Conservation (phyloP, 192 early-diverging fungal species). For the Gryganskiella cystojenkinii region DNA sequence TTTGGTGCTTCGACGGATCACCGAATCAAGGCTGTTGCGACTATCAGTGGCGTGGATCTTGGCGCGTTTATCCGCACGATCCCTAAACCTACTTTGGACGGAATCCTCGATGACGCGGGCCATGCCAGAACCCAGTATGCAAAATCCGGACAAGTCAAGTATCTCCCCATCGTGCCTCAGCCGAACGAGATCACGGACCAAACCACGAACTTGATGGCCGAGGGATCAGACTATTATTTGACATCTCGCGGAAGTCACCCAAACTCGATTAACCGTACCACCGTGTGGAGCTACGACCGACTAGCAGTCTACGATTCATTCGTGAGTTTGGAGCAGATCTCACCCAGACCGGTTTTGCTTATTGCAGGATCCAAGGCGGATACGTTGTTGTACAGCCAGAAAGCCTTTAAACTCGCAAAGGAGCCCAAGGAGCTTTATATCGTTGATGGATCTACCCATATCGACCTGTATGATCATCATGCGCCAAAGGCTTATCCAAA, state of each 20-base stretch:
- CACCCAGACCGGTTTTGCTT: constrained; percentile 22
- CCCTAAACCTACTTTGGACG: constrained; percentile 4
- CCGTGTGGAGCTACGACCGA: constrained; percentile 24
- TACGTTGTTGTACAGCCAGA: constrained; percentile 25
- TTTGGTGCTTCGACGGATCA: constrained; percentile 14
- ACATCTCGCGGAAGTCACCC: constrained; percentile 32
- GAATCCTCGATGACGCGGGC: constrained; percentile 8
- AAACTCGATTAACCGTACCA: constrained; percentile 13
- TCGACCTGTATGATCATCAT: constrained; percentile 33
- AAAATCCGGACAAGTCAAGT: constrained; percentile 16
- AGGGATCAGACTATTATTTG: constrained; percentile 38
- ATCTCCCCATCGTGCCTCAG: constrained; percentile 8
- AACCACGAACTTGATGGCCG: constrained; percentile 9
- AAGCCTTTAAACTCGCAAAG: constrained; percentile 2
- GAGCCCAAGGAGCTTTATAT: constrained; percentile 40
- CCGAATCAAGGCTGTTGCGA: constrained; percentile 32
- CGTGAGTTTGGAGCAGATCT: constrained; percentile 7
- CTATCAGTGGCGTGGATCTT: constrained; percentile 11
- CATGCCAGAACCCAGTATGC: constrained; percentile 26
- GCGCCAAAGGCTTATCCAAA: constrained; percentile 3
- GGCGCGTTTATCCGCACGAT: constrained; percentile 16
- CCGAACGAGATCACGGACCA: constrained; percentile 10
- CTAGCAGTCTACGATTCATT: constrained; percentile 24
- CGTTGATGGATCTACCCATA: constrained; percentile 31
- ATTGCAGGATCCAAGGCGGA: constrained; percentile 48